Conservation (phyloP, 2,329 filamentous ascomycete genomes). For the Acrocalymma vagum region DNA sequence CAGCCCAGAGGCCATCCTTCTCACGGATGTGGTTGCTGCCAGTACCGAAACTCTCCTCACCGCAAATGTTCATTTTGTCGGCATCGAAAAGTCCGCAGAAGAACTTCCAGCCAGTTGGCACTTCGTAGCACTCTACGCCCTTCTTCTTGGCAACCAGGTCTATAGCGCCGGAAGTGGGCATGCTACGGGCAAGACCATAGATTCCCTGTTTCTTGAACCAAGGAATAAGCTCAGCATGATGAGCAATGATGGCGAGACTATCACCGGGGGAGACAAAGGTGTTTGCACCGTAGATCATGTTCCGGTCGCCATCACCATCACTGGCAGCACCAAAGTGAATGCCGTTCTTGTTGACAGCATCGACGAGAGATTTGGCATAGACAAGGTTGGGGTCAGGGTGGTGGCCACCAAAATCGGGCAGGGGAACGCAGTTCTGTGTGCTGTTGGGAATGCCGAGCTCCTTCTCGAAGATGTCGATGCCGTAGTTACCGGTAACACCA, state of each 20-base stretch:
- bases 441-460: slow-evolving; percentile 85
- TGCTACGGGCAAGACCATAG: slow-evolving; percentile 92
- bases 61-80: slow-evolving; percentile 99
- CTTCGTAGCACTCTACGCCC: slow-evolving; percentile 90
- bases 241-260: slow-evolving; percentile 96
- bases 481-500: slow-evolving; percentile 95
- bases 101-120: slow-evolving; percentile 98
- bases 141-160: slow-evolving; percentile 96
- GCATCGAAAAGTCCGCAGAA: slow-evolving; percentile 97
- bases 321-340: slow-evolving; percentile 97
- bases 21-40: slow-evolving; percentile 99
- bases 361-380: slow-evolving; percentile 93
- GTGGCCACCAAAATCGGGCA: slow-evolving; percentile 94
- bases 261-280: slow-evolving; percentile 97
- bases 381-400: slow-evolving; percentile 98
- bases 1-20: slow-evolving; percentile 98
- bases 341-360: slow-evolving; percentile 87
- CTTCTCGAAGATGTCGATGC: slow-evolving; percentile 91
- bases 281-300: slow-evolving; percentile 99
- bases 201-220: slow-evolving; percentile 99
- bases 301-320: slow-evolving; percentile 96
- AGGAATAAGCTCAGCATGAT: slow-evolving; percentile 94
- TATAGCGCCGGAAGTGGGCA: slow-evolving; percentile 96
- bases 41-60: slow-evolving; percentile 97
- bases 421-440: slow-evolving; percentile 91